Percentiles rank a stretch among this genome's conserved stretches.
Evolutionary conservation across 225 moss, liverwort and hornwort species (phyloP).

Genomic region (Marchantia paleacea): DNA sequence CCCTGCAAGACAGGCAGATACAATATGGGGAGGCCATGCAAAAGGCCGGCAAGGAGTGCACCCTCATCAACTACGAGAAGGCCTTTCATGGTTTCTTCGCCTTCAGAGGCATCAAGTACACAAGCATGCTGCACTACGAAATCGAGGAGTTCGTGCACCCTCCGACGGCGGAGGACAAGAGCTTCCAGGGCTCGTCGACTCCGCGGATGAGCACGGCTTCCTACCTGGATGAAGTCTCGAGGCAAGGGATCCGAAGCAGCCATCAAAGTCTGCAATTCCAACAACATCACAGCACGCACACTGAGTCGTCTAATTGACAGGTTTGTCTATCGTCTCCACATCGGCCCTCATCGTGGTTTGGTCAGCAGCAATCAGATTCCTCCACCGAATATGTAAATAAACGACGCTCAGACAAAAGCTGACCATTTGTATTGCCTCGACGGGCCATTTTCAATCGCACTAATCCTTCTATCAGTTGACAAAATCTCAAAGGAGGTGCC

Average conservation of each 20-base stretch:
- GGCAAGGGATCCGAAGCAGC: neutral
- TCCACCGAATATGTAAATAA: neutral
- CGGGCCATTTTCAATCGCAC: no score
- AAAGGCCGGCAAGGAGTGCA: conserved; percentile 38
- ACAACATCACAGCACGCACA: no score
- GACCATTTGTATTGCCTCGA: neutral
- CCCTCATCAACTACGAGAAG: conserved; percentile 33
- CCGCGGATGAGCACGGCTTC: conserved; percentile 30
- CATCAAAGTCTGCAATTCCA: neutral
- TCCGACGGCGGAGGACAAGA: conserved; percentile 20
- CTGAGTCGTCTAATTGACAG: neutral
- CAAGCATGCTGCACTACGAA: conserved; percentile 28
- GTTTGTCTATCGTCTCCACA: neutral
- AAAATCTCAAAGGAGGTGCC: no score
- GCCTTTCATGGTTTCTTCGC: conserved; percentile 43
- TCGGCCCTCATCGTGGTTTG: no score
- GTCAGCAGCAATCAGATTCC: neutral
- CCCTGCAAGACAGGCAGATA: conserved; percentile 35
- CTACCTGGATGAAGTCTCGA: conserved; percentile 15
- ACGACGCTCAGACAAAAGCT: neutral
- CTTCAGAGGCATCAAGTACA: conserved; percentile 30
- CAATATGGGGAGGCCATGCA: conserved; percentile 43
- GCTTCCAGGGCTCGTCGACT: conserved; percentile 4
- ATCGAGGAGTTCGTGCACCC: conserved; percentile 43
- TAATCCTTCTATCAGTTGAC: no score